Conservation (phyloP, 306 rosid species). For the Inga laurina region DNA sequence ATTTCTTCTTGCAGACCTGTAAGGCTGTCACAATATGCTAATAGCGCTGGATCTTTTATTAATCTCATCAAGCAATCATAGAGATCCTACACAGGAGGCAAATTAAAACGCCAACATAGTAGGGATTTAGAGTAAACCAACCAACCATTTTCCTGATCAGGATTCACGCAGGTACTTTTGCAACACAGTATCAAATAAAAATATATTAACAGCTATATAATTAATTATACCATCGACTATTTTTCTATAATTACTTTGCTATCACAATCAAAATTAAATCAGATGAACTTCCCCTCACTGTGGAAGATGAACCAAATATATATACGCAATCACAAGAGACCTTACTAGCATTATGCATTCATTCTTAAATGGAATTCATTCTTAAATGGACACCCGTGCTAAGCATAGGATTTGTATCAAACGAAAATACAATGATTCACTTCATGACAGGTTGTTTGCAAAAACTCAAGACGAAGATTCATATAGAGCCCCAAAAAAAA, state of each 20-base stretch:
- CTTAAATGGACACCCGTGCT: neutral
- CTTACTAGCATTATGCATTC: neutral
- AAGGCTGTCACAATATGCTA: constrained; percentile 57
- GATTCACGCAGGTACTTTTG: too few species aligned
- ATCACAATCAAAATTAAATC: neutral
- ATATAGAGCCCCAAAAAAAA: too few species aligned
- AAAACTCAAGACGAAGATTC: neutral
- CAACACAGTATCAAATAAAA: constrained; percentile 16
- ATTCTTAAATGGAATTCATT: neutral
- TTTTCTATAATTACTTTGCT: neutral
- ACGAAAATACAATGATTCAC: neutral
- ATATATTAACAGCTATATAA: neutral
- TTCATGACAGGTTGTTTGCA: neutral
- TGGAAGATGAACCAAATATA: too few species aligned
- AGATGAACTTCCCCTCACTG: too few species aligned
- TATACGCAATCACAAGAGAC: neutral
- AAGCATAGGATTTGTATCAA: neutral
- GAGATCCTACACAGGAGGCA: constrained; percentile 61
- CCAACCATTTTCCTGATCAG: constrained; percentile 5
- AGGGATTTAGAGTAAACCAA: constrained; percentile 5
- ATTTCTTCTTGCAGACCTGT: constrained; percentile 78
- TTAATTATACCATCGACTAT: neutral
- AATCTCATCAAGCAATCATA: constrained; percentile 75
- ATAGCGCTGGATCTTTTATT: constrained; percentile 64
- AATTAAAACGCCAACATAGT: constrained; percentile 14